A percentile compares a stretch with the other conserved stretches of the same genome.
Evolutionary conservation across 2,329 filamentous ascomycete species (phyloP).

Genomic region (Plenodomus biglobosus): DNA sequence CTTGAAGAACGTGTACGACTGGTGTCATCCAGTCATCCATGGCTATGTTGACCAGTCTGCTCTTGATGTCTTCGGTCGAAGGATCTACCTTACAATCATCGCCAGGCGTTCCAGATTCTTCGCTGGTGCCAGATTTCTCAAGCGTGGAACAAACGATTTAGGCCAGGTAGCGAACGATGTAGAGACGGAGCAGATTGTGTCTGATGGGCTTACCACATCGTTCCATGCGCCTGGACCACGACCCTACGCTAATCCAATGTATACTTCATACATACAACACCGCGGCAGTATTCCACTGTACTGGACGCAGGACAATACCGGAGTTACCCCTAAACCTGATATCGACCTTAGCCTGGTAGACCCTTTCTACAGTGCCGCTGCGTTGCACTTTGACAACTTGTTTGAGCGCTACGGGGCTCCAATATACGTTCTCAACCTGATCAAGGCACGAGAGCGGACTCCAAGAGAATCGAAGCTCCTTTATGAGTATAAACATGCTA

Average conservation of each 20-base stretch:
- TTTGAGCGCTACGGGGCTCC: slow-evolving; percentile 93
- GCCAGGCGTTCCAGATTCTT: slow-evolving; percentile 90
- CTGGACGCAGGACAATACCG: slow-evolving; percentile 95
- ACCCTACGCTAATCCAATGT: slow-evolving; percentile 84
- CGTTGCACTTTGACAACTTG: slow-evolving; percentile 90
- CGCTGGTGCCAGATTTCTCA: slow-evolving; percentile 89
- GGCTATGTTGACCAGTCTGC: slow-evolving; percentile 91
- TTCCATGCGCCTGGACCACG: slow-evolving; percentile 88
- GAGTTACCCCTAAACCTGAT: slow-evolving; percentile 92
- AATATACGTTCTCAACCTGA: slow-evolving; percentile 86
- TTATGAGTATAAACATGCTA: slow-evolving; percentile 80
- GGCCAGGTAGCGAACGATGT: slow-evolving; percentile 98
- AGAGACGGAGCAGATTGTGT: slow-evolving; percentile 97
- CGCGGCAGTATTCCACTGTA: slow-evolving; percentile 94
- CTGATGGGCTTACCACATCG: slow-evolving; percentile 89
- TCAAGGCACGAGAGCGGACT: slow-evolving; percentile 80
- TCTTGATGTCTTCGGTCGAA: slow-evolving; percentile 75
- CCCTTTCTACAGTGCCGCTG: slow-evolving; percentile 91
- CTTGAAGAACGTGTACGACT: slow-evolving; percentile 83
- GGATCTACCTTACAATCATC: slow-evolving; percentile 90
- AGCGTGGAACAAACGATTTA: slow-evolving; percentile 89
- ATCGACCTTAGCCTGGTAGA: slow-evolving; percentile 96
- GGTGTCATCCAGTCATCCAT: slow-evolving; percentile 94
- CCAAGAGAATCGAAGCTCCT: slow-evolving; percentile 91
- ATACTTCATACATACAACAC: slow-evolving; percentile 96